Evolutionary conservation across 495 filamentous ascomycete genomes (phyloP).

Genomic region (Podospora pseudopauciseta): DNA sequence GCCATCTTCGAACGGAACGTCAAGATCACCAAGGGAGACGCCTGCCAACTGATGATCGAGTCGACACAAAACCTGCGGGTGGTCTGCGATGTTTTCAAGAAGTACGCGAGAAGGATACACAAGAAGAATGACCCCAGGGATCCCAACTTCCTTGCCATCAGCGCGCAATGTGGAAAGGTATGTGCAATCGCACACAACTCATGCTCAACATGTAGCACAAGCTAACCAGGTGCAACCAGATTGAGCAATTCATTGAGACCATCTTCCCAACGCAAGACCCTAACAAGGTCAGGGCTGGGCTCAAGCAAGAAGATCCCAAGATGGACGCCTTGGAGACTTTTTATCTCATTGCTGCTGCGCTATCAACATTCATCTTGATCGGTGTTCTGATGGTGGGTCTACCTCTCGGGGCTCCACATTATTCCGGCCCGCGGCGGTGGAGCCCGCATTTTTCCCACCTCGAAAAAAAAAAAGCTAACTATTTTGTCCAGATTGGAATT

Average conservation of each 20-base stretch:
- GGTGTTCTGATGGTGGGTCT: slow-evolving; percentile 45
- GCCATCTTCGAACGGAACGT: slow-evolving; percentile 81
- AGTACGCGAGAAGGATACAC: slow-evolving; percentile 75
- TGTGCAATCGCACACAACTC: slow-evolving; percentile 20
- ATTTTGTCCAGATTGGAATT: slow-evolving; percentile 51
- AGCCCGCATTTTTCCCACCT: not conserved
- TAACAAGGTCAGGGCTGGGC: slow-evolving; percentile 40
- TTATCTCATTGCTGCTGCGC: slow-evolving; percentile 33
- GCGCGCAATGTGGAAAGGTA: slow-evolving; percentile 84
- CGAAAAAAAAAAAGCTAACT: not conserved
- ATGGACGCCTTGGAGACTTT: slow-evolving; percentile 38
- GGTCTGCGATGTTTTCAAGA: slow-evolving; percentile 74
- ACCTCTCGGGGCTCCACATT: not conserved
- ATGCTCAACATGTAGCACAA: not conserved
- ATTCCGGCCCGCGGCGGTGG: slow-evolving; percentile 11
- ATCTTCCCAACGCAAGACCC: slow-evolving; percentile 74
- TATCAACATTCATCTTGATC: slow-evolving; percentile 36
- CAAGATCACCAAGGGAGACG: slow-evolving; percentile 95
- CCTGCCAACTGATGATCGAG: slow-evolving; percentile 85
- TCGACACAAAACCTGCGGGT: slow-evolving; percentile 83
- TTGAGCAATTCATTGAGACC: slow-evolving; percentile 94
- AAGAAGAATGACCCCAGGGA: slow-evolving; percentile 93
- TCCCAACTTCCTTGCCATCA: slow-evolving; percentile 91
- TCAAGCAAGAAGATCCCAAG: slow-evolving; percentile 20
- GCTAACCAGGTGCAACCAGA: slow-evolving; percentile 48